Base-by-base conservation (phyloP, 257 asterid genomes). In the Primulina tabacum region DNA sequence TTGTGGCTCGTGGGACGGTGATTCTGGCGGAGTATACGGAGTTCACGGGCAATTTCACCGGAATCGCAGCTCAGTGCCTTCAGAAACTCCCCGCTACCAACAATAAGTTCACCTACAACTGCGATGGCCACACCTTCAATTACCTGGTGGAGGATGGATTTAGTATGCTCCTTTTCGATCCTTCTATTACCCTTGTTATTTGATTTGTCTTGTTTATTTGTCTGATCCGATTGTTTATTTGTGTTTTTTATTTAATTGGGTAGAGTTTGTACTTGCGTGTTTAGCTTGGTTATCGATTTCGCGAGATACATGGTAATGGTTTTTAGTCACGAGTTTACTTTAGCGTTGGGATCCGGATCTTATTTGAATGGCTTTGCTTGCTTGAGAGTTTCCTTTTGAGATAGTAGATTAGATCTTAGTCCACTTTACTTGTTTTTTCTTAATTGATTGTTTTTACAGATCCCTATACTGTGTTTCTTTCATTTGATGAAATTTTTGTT, bases 91-190 rank as follows among this genome's bases (percentile, higher is more conserved):
- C 89, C 3, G 74, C 85, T 11, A 77, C 85, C 43, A 82, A 69
- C 26, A 83, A 83, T 67, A 80, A 73, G 75, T 83, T 83, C 76
- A 80, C 87, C 2, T 83, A 80, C 68, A 83, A 83, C 32, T 83
- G 87, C 26, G 87, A 83, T 65, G 85, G 79, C 12, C 87, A 83
- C 65, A 83, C 87, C 56, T 80, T 83, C 81, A 83, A 83, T 78
- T 83, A 80, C 75, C 83, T 77, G 20, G 82, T 82, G 66, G 87
- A 82, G 18, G 78, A 77, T 62, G 89, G 87, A 74, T 84, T 84
- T 80, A 84, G 89, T 84, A 72, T 77, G 89, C 37, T 21, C 67
- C 67, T 55, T 20, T 16, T 12, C 17, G 43, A 2, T 61, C 50
- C 50, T 17, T 40, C 1, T 40, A 40, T 40, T 0, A 11, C 4